A percentile compares a stretch with the other conserved stretches of the same genome.
These are phyloP conservation scores for Hypoxylon sp. DNA, from an alignment of 2,329 filamentous ascomycete species.

Conservation along the genomic window DNA sequence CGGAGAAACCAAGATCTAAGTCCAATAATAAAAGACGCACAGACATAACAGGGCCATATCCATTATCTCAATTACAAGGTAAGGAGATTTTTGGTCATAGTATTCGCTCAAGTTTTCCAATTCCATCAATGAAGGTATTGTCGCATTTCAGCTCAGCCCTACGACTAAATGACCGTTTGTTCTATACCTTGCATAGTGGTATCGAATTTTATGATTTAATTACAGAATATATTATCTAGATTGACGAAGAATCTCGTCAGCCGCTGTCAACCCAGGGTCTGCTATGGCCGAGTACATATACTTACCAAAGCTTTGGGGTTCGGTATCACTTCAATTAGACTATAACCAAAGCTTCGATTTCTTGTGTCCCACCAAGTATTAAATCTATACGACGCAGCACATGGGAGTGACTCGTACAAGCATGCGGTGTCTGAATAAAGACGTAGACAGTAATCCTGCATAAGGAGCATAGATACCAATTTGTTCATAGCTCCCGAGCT, in stretches of 20 bases:
- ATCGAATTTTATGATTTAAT: constrained; percentile 42
- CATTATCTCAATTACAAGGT: constrained; percentile 14
- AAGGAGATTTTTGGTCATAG: constrained; percentile 1
- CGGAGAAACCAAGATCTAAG: constrained; percentile 40
- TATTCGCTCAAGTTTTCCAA: constrained; percentile 4
- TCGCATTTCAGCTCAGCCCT: constrained; percentile 47
- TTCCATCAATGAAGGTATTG: constrained; percentile 20
- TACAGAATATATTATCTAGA: constrained; percentile 44
- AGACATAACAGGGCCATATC: constrained; percentile 12
- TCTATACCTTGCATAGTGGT: constrained; percentile 42
- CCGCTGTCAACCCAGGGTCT: constrained; percentile 28
- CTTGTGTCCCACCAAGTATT: constrained; percentile 22
- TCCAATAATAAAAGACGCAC: constrained; percentile 25
- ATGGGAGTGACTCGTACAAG: constrained; percentile 27
- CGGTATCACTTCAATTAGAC: constrained; percentile 28
- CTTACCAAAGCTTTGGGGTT: constrained; percentile 2
- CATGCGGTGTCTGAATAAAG: constrained; percentile 23
- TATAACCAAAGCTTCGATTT: constrained; percentile 8
- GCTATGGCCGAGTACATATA: constrained; percentile 18
- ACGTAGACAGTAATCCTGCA: constrained; percentile 23
- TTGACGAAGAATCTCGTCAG: constrained; percentile 34
- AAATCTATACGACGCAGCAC: constrained; percentile 25
- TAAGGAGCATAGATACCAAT: constrained; percentile 27
- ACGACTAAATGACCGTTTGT: constrained; percentile 36
- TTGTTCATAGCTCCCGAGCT: constrained; percentile 26